Conservation (phyloP, 495 filamentous ascomycete genomes). For the Aspergillus conjunctus region DNA sequence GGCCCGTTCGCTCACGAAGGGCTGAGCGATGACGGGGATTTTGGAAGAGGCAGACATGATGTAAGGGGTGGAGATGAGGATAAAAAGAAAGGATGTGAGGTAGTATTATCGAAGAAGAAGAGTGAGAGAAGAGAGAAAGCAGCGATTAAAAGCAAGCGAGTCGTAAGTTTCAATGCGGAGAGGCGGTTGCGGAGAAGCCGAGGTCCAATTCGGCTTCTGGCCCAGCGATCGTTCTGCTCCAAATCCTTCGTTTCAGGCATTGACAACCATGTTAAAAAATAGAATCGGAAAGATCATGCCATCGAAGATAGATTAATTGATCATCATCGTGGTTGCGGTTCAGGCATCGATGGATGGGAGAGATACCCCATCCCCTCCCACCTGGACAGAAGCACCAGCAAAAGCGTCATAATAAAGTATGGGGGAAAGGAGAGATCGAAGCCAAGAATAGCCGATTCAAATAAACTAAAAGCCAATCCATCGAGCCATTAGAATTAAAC, state of each 20-base stretch:
- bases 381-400: too few relatives aligned
- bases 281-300: too few relatives aligned
- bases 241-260: neutral
- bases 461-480: neutral
- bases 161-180: slow-evolving; percentile 20
- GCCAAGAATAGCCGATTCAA: neutral
- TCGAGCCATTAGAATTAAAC: neutral
- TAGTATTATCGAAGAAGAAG: slow-evolving; percentile 13
- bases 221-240: neutral
- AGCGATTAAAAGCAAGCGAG: slow-evolving; percentile 13
- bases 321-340: too few relatives aligned
- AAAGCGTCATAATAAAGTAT: too few relatives aligned
- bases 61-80: neutral
- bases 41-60: slow-evolving; percentile 59
- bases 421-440: too few relatives aligned
- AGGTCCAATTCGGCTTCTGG: slow-evolving; percentile 24
- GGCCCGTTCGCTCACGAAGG: slow-evolving; percentile 76
- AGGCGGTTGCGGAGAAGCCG: slow-evolving; percentile 24
- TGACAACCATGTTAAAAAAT: too few relatives aligned
- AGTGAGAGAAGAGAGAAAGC: slow-evolving; percentile 22
- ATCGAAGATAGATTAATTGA: too few relatives aligned
- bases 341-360: too few relatives aligned
- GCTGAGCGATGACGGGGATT: slow-evolving; percentile 68
- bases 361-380: too few relatives aligned
- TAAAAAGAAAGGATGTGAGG: slow-evolving; percentile 1